Base-by-base conservation (phyloP, 139 green algal genomes). In the Desmodesmus armatus region DNA sequence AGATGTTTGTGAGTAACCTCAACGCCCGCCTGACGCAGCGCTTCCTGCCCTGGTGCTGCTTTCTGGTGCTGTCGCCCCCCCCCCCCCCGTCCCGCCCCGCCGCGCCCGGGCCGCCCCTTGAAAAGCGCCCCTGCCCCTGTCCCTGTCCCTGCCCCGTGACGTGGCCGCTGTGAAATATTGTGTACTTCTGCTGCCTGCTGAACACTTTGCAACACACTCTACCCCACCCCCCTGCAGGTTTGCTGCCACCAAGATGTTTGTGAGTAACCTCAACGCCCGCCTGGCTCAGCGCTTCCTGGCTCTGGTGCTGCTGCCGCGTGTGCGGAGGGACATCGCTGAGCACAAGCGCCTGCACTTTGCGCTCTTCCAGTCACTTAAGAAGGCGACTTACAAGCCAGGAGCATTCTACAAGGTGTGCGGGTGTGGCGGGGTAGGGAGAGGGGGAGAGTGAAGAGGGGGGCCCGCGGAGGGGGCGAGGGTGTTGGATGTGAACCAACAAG, bases 301-400 rank as follows among this genome's bases (percentile, higher is more conserved):
- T 4, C 92, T 99, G 15, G 96, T 99, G 77, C 94, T 99, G 86
- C 91, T 99, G 81, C 97, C 97, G 21, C 82, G 94, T 17, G 89
- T 99, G 47, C 90, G 97, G 17, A 19, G 80, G 9, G 96, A 99
- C 86, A 99, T 99, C 69, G 75, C 81, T 31, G 73, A 94, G 35
- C 86, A 99, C 87, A 91, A 95, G 83, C 88, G 93, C 39, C 93
- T 99, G 53, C 97, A 99, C 94, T 98, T 99, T 93, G 96, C 96
- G 60, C 91, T 99, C 62, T 99, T 98, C 88, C 94, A 97, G 89
- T 90, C 97, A 15, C 87, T 99, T 43, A 97, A 97, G 78, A 99
- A 99, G 90, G 95, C 96, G n/a, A 95, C 96, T 27, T 99, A 98
- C 94, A 99, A 99, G 90, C 93, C 97, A 3, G 96, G 94, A 21